Evolutionary conservation across 306 rosid species (phyloP), one percentile per base, ranked within the genome.

Genomic region (Cucurbita maxima): DNA sequence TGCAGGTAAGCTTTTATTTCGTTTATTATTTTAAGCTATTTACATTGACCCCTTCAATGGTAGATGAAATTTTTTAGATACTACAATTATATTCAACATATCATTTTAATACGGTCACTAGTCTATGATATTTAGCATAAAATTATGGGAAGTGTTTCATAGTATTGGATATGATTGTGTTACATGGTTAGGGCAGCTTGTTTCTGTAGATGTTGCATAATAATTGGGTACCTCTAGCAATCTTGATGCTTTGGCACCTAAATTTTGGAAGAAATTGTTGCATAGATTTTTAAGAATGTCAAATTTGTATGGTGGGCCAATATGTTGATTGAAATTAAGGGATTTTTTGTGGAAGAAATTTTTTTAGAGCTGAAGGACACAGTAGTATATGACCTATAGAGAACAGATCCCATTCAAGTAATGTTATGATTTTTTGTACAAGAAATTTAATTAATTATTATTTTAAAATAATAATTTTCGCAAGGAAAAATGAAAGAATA

Each of bases 1-100:
- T 62, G 61, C 80, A 4, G 98, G 98, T 89, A 78, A 76, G 80
- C 71, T 82, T 67, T 78, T 71, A 22, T 56, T 13, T 47, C 18
- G 41, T 12, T 47, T 22, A 20, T 6, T 22, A 45, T 7, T 45
- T 44, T 67, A 7, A 67, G 10, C 72, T 67, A 37, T 48, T 47
- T 69, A 22, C 43, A 22, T 69, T 68, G 38, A 47, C 19, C 36
- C 20, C n/a, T 13, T 30, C 57, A 13, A 1, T 45, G 55, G 38
- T 19, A 67, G 3, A 12, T 0, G 13, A 20, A 6, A 34, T 30
- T 0, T 64, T 8, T 64, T 40, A 36, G 22, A 62, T 62, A 37
- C 37, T 48, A 15, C 0, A 48, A 62, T 38, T 40, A 16, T 61
- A n/a, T 37, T 61, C 43, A 36, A 10, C 43, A 19, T 64, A 64